Evolutionary conservation across 2,329 filamentous ascomycete genomes (phyloP).

Genomic region (Monosporascus sp.): DNA sequence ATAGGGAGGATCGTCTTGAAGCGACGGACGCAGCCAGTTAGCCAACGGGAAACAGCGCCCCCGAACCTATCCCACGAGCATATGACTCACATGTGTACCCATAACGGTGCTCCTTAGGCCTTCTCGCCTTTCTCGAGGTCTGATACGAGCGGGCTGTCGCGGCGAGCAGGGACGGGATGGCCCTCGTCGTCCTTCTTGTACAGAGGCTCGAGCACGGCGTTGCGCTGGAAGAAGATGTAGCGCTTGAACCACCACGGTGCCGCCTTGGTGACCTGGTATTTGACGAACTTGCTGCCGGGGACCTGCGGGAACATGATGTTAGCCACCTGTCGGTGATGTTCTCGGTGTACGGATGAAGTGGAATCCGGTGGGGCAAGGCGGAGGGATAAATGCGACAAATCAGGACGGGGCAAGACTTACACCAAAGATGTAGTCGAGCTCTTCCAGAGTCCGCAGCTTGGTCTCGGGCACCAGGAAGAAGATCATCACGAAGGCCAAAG

Average conservation of each 20-base stretch:
- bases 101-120: background rate
- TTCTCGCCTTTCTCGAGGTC: background rate
- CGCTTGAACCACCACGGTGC: constrained; percentile 35
- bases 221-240: constrained; percentile 26
- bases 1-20: background rate
- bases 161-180: background rate
- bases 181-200: constrained; percentile 24
- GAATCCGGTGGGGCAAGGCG: too few relatives aligned
- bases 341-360: background rate
- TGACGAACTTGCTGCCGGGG: constrained; percentile 34
- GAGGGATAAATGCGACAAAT: too few relatives aligned
- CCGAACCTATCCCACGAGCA: too few relatives aligned
- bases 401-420: constrained; percentile 2
- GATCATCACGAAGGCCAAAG: constrained; percentile 41
- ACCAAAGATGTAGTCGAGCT: constrained; percentile 45
- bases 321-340: background rate
- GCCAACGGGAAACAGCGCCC: too few relatives aligned
- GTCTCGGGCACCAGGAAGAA: constrained; percentile 47
- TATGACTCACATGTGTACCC: background rate
- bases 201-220: constrained; percentile 23
- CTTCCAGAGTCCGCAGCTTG: constrained; percentile 46
- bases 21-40: too few relatives aligned
- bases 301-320: constrained; percentile 11
- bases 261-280: constrained; percentile 34
- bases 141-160: background rate